Base-by-base conservation (phyloP, 345 rosid species). In the Cardamine resedifolia region DNA sequence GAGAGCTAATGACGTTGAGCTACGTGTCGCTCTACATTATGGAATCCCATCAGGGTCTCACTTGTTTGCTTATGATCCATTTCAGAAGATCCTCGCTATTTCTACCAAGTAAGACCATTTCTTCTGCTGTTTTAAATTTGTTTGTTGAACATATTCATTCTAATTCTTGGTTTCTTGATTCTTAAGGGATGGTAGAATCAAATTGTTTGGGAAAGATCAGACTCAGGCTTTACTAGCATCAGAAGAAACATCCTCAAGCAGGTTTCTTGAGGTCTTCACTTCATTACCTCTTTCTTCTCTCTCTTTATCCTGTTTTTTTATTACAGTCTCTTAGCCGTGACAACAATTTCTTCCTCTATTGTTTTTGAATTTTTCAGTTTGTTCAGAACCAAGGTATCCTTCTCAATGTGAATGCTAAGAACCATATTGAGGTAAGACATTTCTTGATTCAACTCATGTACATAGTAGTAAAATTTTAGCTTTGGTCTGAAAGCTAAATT, bases 111-210 rank as follows among this genome's bases (percentile, higher is more conserved):
- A 62, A 72, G 86, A 53, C 33, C 19, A 36, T 21, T 1, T 60
- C 33, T 43, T 16, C 15, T 55, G n/a, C 7, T 52, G 27, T 26
- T 66, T 58, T 23, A 6, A 47, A 21, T 15, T 44, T n/a, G 36
- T 44, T 49, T 58, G 24, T 36, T 38, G 39, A 14, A 15, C n/a
- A n/a, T 21, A 1, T 24, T 44, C 12, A 23, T 51, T 21, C n/a
- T n/a, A n/a, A n/a, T n/a, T n/a, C n/a, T n/a, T 14, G 50, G 15
- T 5, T 55, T 69, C 15, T 52, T 34, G 48, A 49, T 71, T 31
- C 10, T 33, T 68, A 94, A n/a, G 98, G 77, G 88, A 94, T 81
- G 98, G 97, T 53, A 82, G 89, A 78, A 85, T 94, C 74, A 94
- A 89, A 69, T 70, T 91, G 59, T 85, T 82, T 72, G 98, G 98